phyloP scores from a whole-genome alignment of 495 filamentous ascomycete genomes.

The Penicillium atrosanguineum region DNA sequence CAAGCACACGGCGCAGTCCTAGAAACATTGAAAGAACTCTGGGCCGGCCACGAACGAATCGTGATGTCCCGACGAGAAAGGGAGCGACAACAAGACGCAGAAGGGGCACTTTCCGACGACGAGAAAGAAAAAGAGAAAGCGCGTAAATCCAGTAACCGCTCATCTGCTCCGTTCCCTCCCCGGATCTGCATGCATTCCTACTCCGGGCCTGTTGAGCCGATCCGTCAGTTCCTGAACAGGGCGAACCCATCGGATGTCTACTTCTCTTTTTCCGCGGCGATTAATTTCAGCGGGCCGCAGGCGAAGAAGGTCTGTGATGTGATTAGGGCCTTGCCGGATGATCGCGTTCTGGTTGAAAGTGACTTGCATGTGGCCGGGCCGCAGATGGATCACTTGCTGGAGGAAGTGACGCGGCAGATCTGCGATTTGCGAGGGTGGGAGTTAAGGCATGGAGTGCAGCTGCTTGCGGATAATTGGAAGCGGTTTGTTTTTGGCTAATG shows the following conservation, averaged over 20 bases:
- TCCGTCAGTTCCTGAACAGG: constrained; percentile 75
- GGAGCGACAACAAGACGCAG: constrained; percentile 38
- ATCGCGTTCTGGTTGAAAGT: constrained; percentile 81
- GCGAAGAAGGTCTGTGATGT: constrained; percentile 56
- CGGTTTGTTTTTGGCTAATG: constrained; percentile 68
- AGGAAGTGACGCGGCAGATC: constrained; percentile 68
- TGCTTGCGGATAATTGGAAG: constrained; percentile 74
- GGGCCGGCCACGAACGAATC: constrained; percentile 78
- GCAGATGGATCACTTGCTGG: constrained; percentile 74
- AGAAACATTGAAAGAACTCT: constrained; percentile 69
- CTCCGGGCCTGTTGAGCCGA: constrained; percentile 70
- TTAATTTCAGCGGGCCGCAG: constrained; percentile 69
- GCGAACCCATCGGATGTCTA: constrained; percentile 75
- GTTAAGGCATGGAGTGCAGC: constrained; percentile 66
- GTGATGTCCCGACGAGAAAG: constrained; percentile 62
- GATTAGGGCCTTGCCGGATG: constrained; percentile 72
- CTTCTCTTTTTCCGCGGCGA: constrained; percentile 82
- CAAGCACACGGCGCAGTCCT: constrained; percentile 83
- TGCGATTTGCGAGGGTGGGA: constrained; percentile 78
- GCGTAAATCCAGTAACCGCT: constrained; percentile 16
- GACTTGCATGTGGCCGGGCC: constrained; percentile 84
- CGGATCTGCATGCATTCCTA: constrained; percentile 94
- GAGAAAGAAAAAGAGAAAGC: constrained; percentile 11
- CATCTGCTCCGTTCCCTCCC: constrained; percentile 71
- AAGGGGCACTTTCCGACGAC: constrained; percentile 31